Percentiles rank a stretch among this genome's conserved stretches.
Conservation (phyloP, 2,329 filamentous ascomycete genomes). For the Thielaviopsis ethacetica region DNA sequence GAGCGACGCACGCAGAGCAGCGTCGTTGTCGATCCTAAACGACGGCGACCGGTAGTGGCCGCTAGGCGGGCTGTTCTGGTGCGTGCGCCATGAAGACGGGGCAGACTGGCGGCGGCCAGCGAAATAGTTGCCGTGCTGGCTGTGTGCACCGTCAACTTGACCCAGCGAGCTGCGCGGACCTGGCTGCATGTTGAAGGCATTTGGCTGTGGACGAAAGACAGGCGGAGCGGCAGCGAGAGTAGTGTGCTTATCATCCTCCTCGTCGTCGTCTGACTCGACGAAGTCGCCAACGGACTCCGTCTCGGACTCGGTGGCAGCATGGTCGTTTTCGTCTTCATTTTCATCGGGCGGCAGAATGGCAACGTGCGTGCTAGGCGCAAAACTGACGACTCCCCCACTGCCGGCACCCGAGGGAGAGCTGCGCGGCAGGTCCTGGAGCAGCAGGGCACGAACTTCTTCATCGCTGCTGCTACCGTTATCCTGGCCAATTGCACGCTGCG, state of each 20-base stretch:
- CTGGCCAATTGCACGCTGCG: conserved; percentile 57
- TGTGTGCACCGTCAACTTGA: conserved; percentile 29
- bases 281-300: conserved; percentile 27
- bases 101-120: conserved; percentile 33
- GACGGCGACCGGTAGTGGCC: conserved; percentile 50
- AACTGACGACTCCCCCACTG: not conserved
- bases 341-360: not conserved
- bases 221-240: conserved; percentile 49
- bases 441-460: conserved; percentile 46
- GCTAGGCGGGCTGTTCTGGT: conserved; percentile 25
- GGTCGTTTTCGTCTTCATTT: conserved; percentile 14
- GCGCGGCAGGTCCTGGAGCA: not conserved
- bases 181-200: conserved; percentile 45
- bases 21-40: conserved; percentile 79
- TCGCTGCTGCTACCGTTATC: conserved; percentile 67
- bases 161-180: conserved; percentile 41
- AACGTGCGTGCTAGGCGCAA: conserved; percentile 1
- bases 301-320: conserved; percentile 23
- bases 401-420: not conserved
- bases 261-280: conserved; percentile 23
- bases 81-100: conserved; percentile 31
- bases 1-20: conserved; percentile 79
- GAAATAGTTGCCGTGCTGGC: conserved; percentile 33
- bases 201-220: conserved; percentile 71
- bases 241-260: conserved; percentile 65